Base-by-base conservation (phyloP, 805 yeast species). In the Ogataea paraovalis region DNA sequence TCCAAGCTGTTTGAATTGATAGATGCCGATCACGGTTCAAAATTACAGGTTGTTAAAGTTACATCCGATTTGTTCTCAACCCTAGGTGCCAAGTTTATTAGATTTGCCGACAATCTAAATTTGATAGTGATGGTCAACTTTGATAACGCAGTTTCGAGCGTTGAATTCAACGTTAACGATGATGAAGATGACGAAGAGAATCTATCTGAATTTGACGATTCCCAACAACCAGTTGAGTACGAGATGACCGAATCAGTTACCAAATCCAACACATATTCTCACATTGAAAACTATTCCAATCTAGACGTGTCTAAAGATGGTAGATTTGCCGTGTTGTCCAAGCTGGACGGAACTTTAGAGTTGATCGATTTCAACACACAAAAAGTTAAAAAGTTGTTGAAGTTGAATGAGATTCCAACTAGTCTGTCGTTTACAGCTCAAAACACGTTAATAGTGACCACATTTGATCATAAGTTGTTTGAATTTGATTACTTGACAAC, bases 381-480 rank as follows among this genome's bases (percentile, higher is more conserved):
- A 21, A 52, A 55, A 36, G 46, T 69, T 3, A 66, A 61, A 43
- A 67, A 76, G 19, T 68, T 90, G 45, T 78, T 89, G 2, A 79
- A 80, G 46, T 70, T 87, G 44, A 73, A 82, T 46, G 74, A 76
- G 33, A 70, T 73, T 28, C 82, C 90, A 9, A 80, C 87, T 4
- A 78, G 85, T 9, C 43, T 88, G 39, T 67, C 72, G n/a, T 81
- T 87, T 59, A 71, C 85, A 2, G 59, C 65, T 2, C 58, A 62
- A 42, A 44, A 50, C 4, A 78, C 86, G 2, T 68, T 90, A 32
- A 62, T 85, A 16, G 81, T 84, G 10, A 76, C 84, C 19, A 81
- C 92, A 2, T 79, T 85, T 42, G 96, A 88, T 44, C 86, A 85
- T 63, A 83, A 79, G 57, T 64, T 94, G 21, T 77, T 76, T 51